phyloP scores from a whole-genome alignment of 768 basidiomycete genomes.

The Termitomyces sp. region DNA sequence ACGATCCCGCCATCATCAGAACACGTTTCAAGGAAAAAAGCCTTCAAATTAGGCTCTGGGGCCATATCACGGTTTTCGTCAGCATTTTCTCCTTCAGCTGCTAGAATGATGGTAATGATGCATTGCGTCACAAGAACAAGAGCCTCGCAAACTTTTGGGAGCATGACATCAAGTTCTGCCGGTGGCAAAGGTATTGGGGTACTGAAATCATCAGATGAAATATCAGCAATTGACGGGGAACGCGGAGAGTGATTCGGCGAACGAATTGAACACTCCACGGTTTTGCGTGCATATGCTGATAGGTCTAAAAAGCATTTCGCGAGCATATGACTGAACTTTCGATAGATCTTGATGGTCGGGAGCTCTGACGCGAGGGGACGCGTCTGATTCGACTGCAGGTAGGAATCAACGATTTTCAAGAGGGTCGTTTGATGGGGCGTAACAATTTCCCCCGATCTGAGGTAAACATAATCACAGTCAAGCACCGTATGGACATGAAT shows the following conservation, averaged over 20 bases:
- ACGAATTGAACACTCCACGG: slow-evolving; percentile 48
- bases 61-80: slow-evolving; percentile 15
- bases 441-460: slow-evolving; percentile 65
- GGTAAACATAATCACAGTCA: slow-evolving; percentile 9
- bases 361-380: slow-evolving; percentile 25
- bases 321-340: slow-evolving; percentile 53
- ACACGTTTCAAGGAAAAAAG: slow-evolving; percentile 41
- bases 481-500: slow-evolving; percentile 4
- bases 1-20: slow-evolving; percentile 44
- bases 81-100: slow-evolving; percentile 36
- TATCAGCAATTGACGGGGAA: background rate
- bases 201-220: background rate
- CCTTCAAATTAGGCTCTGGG: slow-evolving; percentile 30
- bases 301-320: slow-evolving; percentile 59
- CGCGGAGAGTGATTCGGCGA: slow-evolving; percentile 10
- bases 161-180: slow-evolving; percentile 57
- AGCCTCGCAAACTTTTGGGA: slow-evolving; percentile 80
- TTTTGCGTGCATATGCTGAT: slow-evolving; percentile 50
- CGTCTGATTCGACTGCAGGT: slow-evolving; percentile 56
- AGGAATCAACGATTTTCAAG: slow-evolving; percentile 84
- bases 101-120: slow-evolving; percentile 60
- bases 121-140: slow-evolving; percentile 78
- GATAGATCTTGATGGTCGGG: slow-evolving; percentile 33
- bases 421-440: slow-evolving; percentile 86
- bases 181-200: slow-evolving; percentile 8